Conservation (phyloP, 495 filamentous ascomycete genomes). For the Tuber aestivum region DNA sequence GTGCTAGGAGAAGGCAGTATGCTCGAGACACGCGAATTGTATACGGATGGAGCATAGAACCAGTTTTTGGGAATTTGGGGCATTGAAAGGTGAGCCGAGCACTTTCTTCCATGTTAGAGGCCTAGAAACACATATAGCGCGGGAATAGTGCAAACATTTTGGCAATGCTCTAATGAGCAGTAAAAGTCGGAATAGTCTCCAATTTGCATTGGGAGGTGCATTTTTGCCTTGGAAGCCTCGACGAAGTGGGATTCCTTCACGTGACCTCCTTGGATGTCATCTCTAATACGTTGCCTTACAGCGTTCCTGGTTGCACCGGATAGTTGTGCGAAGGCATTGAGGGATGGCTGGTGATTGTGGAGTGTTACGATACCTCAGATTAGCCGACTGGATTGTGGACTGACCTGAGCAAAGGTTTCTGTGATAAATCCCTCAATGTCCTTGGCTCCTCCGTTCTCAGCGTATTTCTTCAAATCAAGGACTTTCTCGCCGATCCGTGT, state of each 20-base stretch:
- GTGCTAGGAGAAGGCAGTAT: conserved; percentile 70
- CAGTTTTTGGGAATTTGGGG: conserved; percentile 74
- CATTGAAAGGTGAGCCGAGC: conserved; percentile 67
- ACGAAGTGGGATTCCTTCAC: conserved; percentile 51
- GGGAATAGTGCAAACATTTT: conserved; percentile 47
- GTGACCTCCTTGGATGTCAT: conserved; percentile 61
- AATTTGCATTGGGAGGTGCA: conserved; percentile 74
- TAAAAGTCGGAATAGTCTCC: conserved; percentile 97
- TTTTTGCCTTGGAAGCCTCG: conserved; percentile 49
- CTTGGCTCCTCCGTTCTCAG: neutral
- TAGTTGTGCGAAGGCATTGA: conserved; percentile 61
- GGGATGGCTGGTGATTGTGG: conserved; percentile 13
- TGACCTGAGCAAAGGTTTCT: neutral
- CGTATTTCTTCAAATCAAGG: conserved; percentile 58
- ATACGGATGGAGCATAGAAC: conserved; percentile 76
- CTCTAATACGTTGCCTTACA: conserved; percentile 67
- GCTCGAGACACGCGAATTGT: conserved; percentile 72
- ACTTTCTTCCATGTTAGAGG: neutral
- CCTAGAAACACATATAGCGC: neutral
- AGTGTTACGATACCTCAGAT: conserved; percentile 41
- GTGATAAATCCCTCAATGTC: neutral
- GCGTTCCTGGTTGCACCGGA: conserved; percentile 70
- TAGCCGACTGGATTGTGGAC: neutral
- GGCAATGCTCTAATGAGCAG: conserved; percentile 80
- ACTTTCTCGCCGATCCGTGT: conserved; percentile 42